These are phyloP conservation scores for Exophiala alcalophila DNA, from an alignment of 2,329 filamentous ascomycete species.

Conservation along the genomic window DNA sequence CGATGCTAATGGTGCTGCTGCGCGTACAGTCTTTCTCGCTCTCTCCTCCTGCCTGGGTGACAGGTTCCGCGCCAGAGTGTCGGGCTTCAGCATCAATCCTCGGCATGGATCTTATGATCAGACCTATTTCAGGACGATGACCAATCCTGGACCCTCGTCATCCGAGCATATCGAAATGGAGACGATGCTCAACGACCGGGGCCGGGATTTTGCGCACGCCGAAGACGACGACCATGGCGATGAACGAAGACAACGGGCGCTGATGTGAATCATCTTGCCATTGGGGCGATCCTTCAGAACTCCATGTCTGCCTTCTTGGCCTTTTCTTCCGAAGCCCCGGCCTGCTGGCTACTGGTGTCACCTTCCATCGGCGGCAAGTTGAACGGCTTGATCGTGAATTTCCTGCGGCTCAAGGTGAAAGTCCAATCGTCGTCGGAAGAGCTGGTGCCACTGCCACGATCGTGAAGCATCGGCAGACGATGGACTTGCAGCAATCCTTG, in stretches of 20 bases:
- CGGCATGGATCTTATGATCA: slow-evolving; percentile 51
- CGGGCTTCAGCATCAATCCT: slow-evolving; percentile 44
- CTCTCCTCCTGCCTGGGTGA: slow-evolving; percentile 57
- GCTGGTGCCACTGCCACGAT: slow-evolving; percentile 73
- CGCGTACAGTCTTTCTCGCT: slow-evolving; percentile 46
- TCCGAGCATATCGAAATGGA: slow-evolving; percentile 64
- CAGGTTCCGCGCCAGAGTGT: slow-evolving; percentile 49
- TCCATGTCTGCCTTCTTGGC: slow-evolving; percentile 68
- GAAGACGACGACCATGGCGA: slow-evolving; percentile 19
- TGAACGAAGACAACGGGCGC: too few relatives aligned
- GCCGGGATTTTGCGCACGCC: slow-evolving; percentile 38
- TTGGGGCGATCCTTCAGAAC: slow-evolving; percentile 54
- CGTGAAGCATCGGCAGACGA: slow-evolving; percentile 77
- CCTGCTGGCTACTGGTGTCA: slow-evolving; percentile 61
- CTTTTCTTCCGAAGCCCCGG: slow-evolving; percentile 43
- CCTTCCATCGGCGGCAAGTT: slow-evolving; percentile 83
- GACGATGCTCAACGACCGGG: slow-evolving; percentile 53
- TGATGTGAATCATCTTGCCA: neutral
- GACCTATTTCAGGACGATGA: slow-evolving; percentile 56
- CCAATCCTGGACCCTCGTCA: slow-evolving; percentile 52
- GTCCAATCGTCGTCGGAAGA: slow-evolving; percentile 80
- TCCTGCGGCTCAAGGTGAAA: slow-evolving; percentile 80
- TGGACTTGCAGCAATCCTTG: slow-evolving; percentile 86
- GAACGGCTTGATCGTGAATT: slow-evolving; percentile 82
- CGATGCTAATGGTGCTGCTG: slow-evolving; percentile 1